phyloP scores from a whole-genome alignment of 257 asterid genomes.

The Gentiana dahurica region DNA sequence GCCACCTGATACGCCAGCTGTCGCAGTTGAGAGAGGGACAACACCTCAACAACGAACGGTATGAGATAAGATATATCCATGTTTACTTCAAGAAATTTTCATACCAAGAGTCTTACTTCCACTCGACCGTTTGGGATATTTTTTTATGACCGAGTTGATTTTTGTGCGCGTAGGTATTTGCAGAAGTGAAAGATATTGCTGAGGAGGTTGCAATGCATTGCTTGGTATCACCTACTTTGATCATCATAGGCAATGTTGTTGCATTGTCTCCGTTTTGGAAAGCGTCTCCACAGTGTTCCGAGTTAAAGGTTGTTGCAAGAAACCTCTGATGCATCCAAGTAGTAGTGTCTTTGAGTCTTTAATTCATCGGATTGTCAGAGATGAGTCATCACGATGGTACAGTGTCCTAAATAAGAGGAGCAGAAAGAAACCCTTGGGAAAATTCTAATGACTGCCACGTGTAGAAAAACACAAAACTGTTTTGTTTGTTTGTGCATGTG shows the following conservation, averaged over 20 bases:
- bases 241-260: constrained; percentile 76
- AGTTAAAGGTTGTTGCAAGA: constrained; percentile 17
- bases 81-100: too few relatives aligned
- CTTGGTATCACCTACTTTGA: constrained; percentile 68
- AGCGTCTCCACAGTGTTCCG: constrained; percentile 12
- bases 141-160: too few relatives aligned
- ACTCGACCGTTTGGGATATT: too few relatives aligned
- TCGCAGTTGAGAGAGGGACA: constrained; percentile 91
- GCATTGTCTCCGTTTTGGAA: constrained; percentile 79
- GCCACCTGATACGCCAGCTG: constrained; percentile 88
- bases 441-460: too few relatives aligned
- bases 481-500: too few relatives aligned
- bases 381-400: too few relatives aligned
- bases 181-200: constrained; percentile 60
- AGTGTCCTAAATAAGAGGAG: too few relatives aligned
- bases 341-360: too few relatives aligned
- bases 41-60: constrained; percentile 88
- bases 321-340: neutral
- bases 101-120: too few relatives aligned
- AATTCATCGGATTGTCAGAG: too few relatives aligned
- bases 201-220: constrained; percentile 42
- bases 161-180: constrained; percentile 41
- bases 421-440: too few relatives aligned
- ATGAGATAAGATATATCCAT: neutral
- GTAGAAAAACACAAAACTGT: too few relatives aligned